Conservation (phyloP, 2,329 filamentous ascomycete species). For the Fusarium illudens region DNA sequence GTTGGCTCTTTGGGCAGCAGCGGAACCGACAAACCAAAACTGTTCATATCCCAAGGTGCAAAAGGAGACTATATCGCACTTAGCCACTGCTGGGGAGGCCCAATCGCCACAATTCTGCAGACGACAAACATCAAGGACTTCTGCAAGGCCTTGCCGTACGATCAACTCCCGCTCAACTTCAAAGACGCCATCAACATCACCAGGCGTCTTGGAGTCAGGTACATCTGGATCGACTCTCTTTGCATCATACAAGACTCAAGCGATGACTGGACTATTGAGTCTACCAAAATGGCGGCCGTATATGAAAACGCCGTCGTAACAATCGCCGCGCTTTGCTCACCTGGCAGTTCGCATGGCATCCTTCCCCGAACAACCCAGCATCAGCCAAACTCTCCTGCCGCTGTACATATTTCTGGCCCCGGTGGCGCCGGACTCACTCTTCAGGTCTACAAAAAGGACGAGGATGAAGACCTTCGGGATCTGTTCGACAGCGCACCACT, state of each 20-base stretch:
- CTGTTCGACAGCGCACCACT: neutral
- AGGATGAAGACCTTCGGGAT: neutral
- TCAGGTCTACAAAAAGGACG: neutral
- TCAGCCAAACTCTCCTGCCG: neutral
- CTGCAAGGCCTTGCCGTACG: neutral
- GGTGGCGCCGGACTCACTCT: neutral
- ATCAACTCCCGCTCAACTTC: neutral
- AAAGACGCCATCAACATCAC: neutral
- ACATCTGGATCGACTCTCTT: slow-evolving; percentile 6
- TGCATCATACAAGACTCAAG: neutral
- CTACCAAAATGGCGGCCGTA: neutral
- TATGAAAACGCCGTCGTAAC: neutral
- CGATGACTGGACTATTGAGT: neutral
- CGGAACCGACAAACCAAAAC: neutral
- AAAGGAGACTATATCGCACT: neutral
- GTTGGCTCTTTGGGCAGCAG: neutral
- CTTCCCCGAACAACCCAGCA: neutral
- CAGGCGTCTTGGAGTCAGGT: neutral
- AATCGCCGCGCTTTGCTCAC: neutral
- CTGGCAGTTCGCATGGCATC: neutral
- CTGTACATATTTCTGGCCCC: neutral
- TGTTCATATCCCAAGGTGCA: neutral
- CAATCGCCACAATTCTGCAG: neutral
- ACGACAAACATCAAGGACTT: neutral
- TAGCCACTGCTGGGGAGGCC: neutral